Conservation (phyloP, 164 flowering plant species). For the Dillenia turbinata region DNA sequence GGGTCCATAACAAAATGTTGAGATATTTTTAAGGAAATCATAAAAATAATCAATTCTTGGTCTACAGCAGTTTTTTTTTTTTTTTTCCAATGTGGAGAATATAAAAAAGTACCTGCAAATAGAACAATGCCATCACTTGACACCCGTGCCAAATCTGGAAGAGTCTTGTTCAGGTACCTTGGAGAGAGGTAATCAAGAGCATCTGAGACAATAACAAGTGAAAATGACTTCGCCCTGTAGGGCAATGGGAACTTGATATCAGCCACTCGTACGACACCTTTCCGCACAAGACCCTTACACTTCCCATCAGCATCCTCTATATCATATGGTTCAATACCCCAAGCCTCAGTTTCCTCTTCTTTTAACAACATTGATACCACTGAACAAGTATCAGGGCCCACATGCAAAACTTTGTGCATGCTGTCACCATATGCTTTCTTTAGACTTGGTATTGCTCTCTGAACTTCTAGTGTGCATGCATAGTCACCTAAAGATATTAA, state of each 20-base stretch:
- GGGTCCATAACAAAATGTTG: neutral
- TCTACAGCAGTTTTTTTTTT: too few relatives aligned
- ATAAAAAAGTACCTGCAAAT: constrained; percentile 52
- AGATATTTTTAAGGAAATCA: too few relatives aligned
- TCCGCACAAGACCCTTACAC: constrained; percentile 72
- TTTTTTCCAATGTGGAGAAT: too few relatives aligned
- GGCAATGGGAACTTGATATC: constrained; percentile 92
- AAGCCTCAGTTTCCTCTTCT: constrained; percentile 86
- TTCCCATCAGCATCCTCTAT: constrained; percentile 67
- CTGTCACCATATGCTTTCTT: constrained; percentile 79
- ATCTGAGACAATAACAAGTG: constrained; percentile 83
- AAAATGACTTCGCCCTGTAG: constrained; percentile 75
- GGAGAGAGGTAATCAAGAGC: constrained; percentile 92
- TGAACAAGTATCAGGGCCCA: constrained; percentile 92
- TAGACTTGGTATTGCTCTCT: constrained; percentile 63
- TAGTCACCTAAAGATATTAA: constrained; percentile 46
- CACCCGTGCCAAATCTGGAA: constrained; percentile 82
- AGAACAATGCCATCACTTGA: constrained; percentile 75
- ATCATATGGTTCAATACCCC: constrained; percentile 96
- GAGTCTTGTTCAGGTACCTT: constrained; percentile 79
- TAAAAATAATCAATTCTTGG: too few relatives aligned
- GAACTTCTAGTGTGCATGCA: constrained; percentile 70
- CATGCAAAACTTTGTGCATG: constrained; percentile 86
- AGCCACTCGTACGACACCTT: constrained; percentile 85
- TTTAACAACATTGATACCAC: constrained; percentile 68